Evolutionary conservation across 192 early-diverging fungal species (phyloP).

Genomic region (Gaertneriomyces semiglobifer): DNA sequence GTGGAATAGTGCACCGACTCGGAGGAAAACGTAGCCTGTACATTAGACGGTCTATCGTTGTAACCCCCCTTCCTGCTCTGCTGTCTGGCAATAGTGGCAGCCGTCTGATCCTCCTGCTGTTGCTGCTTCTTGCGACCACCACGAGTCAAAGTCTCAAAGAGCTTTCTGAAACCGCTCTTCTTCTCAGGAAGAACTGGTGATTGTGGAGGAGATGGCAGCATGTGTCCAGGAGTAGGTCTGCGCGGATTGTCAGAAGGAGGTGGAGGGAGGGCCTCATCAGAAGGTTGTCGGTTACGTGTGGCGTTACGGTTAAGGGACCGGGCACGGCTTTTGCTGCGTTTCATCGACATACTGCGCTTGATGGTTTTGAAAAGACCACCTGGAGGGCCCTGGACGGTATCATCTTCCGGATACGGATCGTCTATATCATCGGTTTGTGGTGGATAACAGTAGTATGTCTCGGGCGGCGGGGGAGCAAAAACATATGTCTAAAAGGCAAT

Average conservation of each 20-base stretch:
- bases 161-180: conserved; percentile 21
- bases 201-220: conserved; percentile 2
- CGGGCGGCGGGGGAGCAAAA: conserved; percentile 44
- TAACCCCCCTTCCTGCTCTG: conserved; percentile 11
- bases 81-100: not conserved
- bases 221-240: not conserved
- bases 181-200: conserved; percentile 10
- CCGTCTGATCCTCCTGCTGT: conserved; percentile 1
- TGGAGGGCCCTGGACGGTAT: conserved; percentile 22
- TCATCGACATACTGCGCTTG: conserved; percentile 34
- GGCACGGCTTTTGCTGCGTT: conserved; percentile 24
- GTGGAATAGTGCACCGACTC: conserved; percentile 10
- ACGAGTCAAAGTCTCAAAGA: conserved; percentile 33
- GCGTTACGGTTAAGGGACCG: conserved; percentile 8
- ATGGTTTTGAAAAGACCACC: conserved; percentile 40
- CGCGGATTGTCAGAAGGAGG: not conserved
- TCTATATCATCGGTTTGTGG: conserved; percentile 32
- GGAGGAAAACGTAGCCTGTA: not conserved
- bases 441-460: conserved; percentile 40
- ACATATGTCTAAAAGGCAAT: conserved; percentile 39
- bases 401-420: conserved; percentile 19
- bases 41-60: not conserved
- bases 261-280: not conserved
- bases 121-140: conserved; percentile 13
- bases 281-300: not conserved